Percentiles rank a stretch among this genome's conserved stretches.
phyloP scores from a whole-genome alignment of 1,139 yeast genomes.

The Candida glucosophila region DNA sequence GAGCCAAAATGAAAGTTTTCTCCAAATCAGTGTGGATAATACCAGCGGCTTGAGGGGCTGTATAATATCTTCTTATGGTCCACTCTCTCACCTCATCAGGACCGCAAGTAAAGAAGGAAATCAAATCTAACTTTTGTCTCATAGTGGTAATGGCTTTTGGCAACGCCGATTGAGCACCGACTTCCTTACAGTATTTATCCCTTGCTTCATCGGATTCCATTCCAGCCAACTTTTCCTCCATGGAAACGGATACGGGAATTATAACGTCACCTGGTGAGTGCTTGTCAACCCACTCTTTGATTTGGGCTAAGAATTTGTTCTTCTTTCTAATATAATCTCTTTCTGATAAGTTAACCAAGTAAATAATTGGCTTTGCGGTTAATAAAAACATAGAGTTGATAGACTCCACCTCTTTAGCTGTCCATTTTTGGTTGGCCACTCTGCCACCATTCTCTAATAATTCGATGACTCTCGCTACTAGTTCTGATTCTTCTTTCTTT shows the following conservation, averaged over 20 bases:
- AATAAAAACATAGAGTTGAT: constrained; percentile 82
- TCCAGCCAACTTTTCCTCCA: constrained; percentile 87
- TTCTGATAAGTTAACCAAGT: constrained; percentile 89
- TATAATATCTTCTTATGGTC: constrained; percentile 78
- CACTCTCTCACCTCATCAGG: constrained; percentile 84
- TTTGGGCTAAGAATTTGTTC: constrained; percentile 85
- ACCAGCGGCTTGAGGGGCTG: constrained; percentile 88
- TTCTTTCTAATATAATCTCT: constrained; percentile 93
- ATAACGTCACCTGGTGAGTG: constrained; percentile 92
- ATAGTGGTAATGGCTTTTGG: constrained; percentile 80
- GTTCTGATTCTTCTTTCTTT: constrained; percentile 83
- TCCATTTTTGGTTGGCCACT: constrained; percentile 87
- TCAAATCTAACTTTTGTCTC: constrained; percentile 78
- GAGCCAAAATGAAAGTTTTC: constrained; percentile 42
- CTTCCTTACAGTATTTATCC: constrained; percentile 76
- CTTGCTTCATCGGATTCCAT: constrained; percentile 90
- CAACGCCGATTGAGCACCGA: constrained; percentile 79
- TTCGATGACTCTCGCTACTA: constrained; percentile 68
- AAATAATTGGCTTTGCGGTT: constrained; percentile 95
- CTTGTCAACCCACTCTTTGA: constrained; percentile 95
- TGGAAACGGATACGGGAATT: constrained; percentile 86
- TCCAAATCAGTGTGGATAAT: constrained; percentile 64
- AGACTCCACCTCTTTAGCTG: constrained; percentile 79
- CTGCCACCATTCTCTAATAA: constrained; percentile 79
- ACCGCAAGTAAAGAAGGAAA: constrained; percentile 80